phyloP scores from a whole-genome alignment of 306 rosid genomes.

The Glycine latifolia region DNA sequence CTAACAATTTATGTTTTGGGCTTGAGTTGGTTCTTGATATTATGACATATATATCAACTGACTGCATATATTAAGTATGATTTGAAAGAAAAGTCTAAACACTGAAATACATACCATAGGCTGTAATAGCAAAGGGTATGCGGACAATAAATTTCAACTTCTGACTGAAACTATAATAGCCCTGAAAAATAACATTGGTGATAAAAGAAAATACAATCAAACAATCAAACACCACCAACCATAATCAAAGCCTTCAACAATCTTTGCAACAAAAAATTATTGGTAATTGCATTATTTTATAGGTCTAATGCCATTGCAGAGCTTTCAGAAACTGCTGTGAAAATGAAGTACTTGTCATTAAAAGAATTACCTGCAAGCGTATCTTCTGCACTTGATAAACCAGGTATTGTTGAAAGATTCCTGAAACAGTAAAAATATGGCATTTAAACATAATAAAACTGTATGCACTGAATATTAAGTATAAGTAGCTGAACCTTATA shows the following conservation, averaged over 20 bases:
- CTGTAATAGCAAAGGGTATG: constrained; percentile 86
- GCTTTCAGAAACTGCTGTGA: constrained; percentile 26
- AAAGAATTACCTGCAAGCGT: constrained; percentile 80
- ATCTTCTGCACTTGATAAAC: constrained; percentile 97
- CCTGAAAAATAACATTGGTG: constrained; percentile 56
- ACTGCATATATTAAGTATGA: constrained; percentile 17
- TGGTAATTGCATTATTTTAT: constrained; percentile 10
- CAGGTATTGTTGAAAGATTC: constrained; percentile 92
- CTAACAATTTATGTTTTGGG: constrained; percentile 25
- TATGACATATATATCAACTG: constrained; percentile 23
- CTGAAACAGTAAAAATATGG: constrained; percentile 58
- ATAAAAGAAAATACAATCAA: constrained; percentile 26
- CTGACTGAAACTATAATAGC: constrained; percentile 99
- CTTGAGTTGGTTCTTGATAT: constrained; percentile 29
- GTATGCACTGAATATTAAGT: background rate
- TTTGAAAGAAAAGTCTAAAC: constrained; percentile 37
- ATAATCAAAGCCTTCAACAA: constrained; percentile 28
- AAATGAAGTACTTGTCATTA: background rate
- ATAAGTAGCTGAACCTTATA: constrained; percentile 26
- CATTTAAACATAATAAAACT: constrained; percentile 33
- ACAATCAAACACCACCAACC: constrained; percentile 25
- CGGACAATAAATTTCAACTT: constrained; percentile 95
- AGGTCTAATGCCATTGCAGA: too few species aligned
- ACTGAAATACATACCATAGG: constrained; percentile 75
- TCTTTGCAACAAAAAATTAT: constrained; percentile 9